A percentile compares a stretch with the other conserved stretches of the same genome.
Conservation (phyloP, 768 basidiomycete species). For the Pleurotus eryngii region DNA sequence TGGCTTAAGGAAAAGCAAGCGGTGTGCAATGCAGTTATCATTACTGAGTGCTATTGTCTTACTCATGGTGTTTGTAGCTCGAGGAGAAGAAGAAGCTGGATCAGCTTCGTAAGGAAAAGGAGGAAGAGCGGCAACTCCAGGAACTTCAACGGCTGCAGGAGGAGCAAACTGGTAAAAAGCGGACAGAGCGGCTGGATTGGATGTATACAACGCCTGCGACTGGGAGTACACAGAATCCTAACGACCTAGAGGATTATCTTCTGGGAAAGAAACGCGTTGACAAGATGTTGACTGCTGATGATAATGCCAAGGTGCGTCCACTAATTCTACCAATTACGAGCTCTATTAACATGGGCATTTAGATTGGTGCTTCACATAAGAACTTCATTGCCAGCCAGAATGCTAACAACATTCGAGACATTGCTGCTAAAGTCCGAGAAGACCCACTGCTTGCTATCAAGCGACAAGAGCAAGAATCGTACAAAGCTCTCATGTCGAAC, state of each 20-base stretch:
- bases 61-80: constrained; percentile 48
- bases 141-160: constrained; percentile 96
- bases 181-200: constrained; percentile 95
- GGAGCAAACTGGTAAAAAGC: constrained; percentile 91
- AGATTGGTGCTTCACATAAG: constrained; percentile 87
- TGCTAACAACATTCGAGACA: constrained; percentile 85
- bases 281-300: constrained; percentile 88
- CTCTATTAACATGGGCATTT: background rate
- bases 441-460: constrained; percentile 98
- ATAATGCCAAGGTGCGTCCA: constrained; percentile 75
- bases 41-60: constrained; percentile 1
- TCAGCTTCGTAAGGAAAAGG: constrained; percentile 95
- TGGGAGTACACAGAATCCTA: constrained; percentile 80
- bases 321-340: constrained; percentile 1
- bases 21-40: constrained; percentile 41
- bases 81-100: constrained; percentile 99
- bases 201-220: constrained; percentile 98
- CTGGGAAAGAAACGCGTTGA: constrained; percentile 98
- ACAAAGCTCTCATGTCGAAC: constrained; percentile 82
- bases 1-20: constrained; percentile 99
- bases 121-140: constrained; percentile 94
- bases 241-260: constrained; percentile 94
- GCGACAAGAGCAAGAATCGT: constrained; percentile 93
- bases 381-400: constrained; percentile 94
- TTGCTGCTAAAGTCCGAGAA: constrained; percentile 92